Evolutionary conservation across 1,284 basidiomycete genomes (phyloP).

Genomic region (Ustilago hordei): DNA sequence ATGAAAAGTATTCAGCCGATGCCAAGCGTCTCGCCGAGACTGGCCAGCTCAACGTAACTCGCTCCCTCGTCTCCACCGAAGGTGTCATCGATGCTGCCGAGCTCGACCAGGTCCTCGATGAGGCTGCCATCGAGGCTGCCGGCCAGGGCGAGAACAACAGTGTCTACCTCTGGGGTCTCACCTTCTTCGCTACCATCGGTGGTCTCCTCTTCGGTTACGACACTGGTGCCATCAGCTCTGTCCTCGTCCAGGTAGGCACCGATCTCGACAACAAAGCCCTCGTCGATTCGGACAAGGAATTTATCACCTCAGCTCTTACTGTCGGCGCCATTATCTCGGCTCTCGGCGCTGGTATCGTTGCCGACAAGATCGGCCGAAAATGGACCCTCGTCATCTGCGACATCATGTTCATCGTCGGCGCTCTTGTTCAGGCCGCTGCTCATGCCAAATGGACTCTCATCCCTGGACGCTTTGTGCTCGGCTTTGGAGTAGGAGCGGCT

Average conservation of each 20-base stretch:
- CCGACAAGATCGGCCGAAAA: constrained; percentile 70
- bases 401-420: constrained; percentile 66
- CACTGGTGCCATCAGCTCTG: constrained; percentile 38
- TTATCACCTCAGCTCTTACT: constrained; percentile 53
- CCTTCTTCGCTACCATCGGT: constrained; percentile 49
- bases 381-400: constrained; percentile 63
- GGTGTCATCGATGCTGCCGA: constrained; percentile 47
- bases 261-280: constrained; percentile 42
- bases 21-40: constrained; percentile 16
- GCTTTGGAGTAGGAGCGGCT: constrained; percentile 69
- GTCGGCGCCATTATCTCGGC: constrained; percentile 61
- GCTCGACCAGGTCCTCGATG: constrained; percentile 45
- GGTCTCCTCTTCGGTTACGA: constrained; percentile 56
- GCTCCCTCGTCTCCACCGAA: constrained; percentile 44
- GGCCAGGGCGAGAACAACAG: constrained; percentile 47
- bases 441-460: constrained; percentile 69
- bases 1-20: constrained; percentile 28
- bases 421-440: constrained; percentile 68
- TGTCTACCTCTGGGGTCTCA: constrained; percentile 52
- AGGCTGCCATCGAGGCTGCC: constrained; percentile 55
- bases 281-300: constrained; percentile 50
- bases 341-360: constrained; percentile 63
- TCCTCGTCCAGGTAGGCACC: constrained; percentile 45
- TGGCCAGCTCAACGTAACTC: constrained; percentile 25
- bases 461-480: constrained; percentile 70